phyloP scores from a whole-genome alignment of 345 rosid genomes.

The Rhizophora mangle region DNA sequence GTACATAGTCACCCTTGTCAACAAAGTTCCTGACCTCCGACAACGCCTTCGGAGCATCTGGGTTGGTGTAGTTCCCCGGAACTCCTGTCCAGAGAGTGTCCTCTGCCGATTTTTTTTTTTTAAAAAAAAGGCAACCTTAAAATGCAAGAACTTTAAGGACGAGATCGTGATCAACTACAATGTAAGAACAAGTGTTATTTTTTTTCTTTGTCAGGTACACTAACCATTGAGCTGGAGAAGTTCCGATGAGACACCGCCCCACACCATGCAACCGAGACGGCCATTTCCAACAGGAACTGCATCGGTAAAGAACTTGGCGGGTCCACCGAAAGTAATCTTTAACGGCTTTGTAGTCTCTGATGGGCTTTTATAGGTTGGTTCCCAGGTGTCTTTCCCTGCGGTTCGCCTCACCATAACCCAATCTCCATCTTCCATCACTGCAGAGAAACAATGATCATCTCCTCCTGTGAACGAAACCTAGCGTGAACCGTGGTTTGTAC shows the following conservation, averaged over 20 bases:
- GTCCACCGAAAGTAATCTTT: slow-evolving; percentile 59
- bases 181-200: too few relatives aligned
- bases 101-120: slow-evolving; percentile 34
- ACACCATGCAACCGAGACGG: slow-evolving; percentile 85
- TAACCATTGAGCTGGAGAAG: slow-evolving; percentile 79
- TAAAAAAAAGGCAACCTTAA: too few relatives aligned
- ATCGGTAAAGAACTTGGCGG: slow-evolving; percentile 76
- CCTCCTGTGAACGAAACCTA: too few relatives aligned
- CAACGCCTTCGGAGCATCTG: slow-evolving; percentile 57
- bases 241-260: slow-evolving; percentile 82
- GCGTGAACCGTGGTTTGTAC: too few relatives aligned
- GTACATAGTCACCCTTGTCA: slow-evolving; percentile 48
- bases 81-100: slow-evolving; percentile 90
- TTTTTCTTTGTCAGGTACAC: not conserved
- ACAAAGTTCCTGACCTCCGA: slow-evolving; percentile 70
- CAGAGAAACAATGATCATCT: too few relatives aligned
- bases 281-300: slow-evolving; percentile 87
- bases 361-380: slow-evolving; percentile 12
- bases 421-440: slow-evolving; percentile 29
- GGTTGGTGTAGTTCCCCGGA: slow-evolving; percentile 62
- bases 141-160: not conserved
- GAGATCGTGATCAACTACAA: not conserved
- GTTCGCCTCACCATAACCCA: slow-evolving; percentile 46
- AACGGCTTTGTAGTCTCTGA: slow-evolving; percentile 31
- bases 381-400: slow-evolving; percentile 38